These are phyloP conservation scores for Xylariomycetidae sp. DNA, from an alignment of 2,329 filamentous ascomycete genomes.

Conservation along the genomic window DNA sequence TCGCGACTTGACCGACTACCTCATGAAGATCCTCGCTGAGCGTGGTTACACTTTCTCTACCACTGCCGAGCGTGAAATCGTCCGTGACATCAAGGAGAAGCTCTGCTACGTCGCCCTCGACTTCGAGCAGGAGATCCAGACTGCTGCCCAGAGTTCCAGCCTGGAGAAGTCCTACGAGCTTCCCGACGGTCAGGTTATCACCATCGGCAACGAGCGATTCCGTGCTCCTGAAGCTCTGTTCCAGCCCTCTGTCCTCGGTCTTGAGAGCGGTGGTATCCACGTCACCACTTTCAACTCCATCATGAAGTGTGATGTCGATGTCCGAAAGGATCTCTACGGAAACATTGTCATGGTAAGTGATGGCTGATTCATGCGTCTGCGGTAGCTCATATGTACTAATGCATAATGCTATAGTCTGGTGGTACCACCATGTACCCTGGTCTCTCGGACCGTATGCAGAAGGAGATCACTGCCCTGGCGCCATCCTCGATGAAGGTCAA, in stretches of 20 bases:
- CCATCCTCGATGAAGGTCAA: slow-evolving; percentile 99
- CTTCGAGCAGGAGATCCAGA: slow-evolving; percentile 99
- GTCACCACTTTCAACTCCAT: slow-evolving; percentile 99
- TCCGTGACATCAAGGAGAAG: slow-evolving; percentile 99
- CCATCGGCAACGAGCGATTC: slow-evolving; percentile 99
- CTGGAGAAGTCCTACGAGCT: slow-evolving; percentile 99
- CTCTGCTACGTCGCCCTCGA: slow-evolving; percentile 99
- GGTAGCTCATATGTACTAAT: slow-evolving; percentile 28
- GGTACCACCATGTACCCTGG: slow-evolving; percentile 99
- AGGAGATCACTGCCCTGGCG: slow-evolving; percentile 99
- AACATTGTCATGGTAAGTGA: slow-evolving; percentile 99
- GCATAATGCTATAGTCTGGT: slow-evolving; percentile 67
- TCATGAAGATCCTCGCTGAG: slow-evolving; percentile 99
- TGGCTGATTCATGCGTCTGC: neutral
- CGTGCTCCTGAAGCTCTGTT: slow-evolving; percentile 99
- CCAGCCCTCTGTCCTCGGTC: slow-evolving; percentile 97
- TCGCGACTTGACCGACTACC: slow-evolving; percentile 99
- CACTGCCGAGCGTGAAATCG: slow-evolving; percentile 99
- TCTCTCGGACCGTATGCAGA: slow-evolving; percentile 99
- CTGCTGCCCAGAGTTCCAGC: slow-evolving; percentile 95
- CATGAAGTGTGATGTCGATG: slow-evolving; percentile 99
- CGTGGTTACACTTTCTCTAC: slow-evolving; percentile 99
- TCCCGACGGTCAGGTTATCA: slow-evolving; percentile 99
- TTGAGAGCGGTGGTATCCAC: slow-evolving; percentile 98
- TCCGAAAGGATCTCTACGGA: slow-evolving; percentile 99